Base-by-base conservation (phyloP, 345 rosid genomes). In the Linum lewisii region DNA sequence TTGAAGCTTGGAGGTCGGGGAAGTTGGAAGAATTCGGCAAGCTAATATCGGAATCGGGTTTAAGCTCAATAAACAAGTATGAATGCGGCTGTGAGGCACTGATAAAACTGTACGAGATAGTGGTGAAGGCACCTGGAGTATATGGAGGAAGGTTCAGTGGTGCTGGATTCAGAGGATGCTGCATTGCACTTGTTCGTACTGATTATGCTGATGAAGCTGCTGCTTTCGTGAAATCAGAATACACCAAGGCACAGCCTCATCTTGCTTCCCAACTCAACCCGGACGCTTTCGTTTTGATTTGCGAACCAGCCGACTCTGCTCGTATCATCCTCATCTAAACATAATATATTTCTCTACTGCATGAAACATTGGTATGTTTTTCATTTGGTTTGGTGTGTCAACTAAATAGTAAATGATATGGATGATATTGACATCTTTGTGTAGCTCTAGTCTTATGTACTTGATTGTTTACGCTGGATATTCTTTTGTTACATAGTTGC, bases 101-200 rank as follows among this genome's bases (percentile, higher is more conserved):
- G 73, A 87, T 79, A 67, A 84, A 87, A 70, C 81, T 92, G 37
- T 85, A 83, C 63, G 70, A 73, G 77, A 85, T 87, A 52, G 86
- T 93, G 25, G 72, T 70, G 72, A 63, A 67, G 63, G 87, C 95
- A 15, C 96, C 94, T 0, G 97, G 98, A 1, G 86, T 88, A 42
- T 76, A 70, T 11, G 98, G 97, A 22, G 85, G 91, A 0, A 83
- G 98, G 24, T 88, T 88, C 74, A 86, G 98, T 61, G 98, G 97
- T 29, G 98, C 97, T 8, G 95, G 97, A 47, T 88, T 92, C 59
- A 74, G 97, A 72, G 98, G 95, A 50, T 88, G 97, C 68, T 92
- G 98, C 64, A 58, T 92, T 2, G 97, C 91, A 49, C 71, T 88
- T 36, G 95, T 84, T 23, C 88, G 79, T 38, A 75, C 81, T 13